Evolutionary conservation across 306 rosid species (phyloP), one percentile per base, ranked within the genome.

Genomic region (Chamaecrista fasciculata): DNA sequence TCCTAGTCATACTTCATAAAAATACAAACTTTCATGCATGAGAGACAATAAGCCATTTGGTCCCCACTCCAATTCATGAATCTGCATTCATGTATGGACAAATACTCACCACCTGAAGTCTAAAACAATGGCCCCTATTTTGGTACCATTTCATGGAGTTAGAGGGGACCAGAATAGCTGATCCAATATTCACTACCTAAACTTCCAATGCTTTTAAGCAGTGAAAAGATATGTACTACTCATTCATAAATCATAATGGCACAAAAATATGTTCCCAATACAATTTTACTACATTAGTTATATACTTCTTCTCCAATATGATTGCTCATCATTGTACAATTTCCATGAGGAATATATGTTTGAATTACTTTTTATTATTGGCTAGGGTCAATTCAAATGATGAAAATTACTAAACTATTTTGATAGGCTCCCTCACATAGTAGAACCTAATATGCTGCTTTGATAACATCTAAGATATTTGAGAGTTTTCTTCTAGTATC

Each of bases 81-180:
- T 16, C 60, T 70, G 56, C 2, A 63, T 33, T 25, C 74, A 61
- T 71, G 63, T 66, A 59, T 59, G 6, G 56, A 73, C 75, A 71
- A 72, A 43, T 58, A 43, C 37, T 25, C 75, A 66, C 44, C 9
- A 11, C 62, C 66, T 39, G 29, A 5, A 58, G 69, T 40, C 37
- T 33, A 33, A 61, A 67, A 67, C 36, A 23, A 52, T 73, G 62
- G 20, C 25, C 12, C 19, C 21, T 36, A 23, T 25, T 24, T 40
- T 10, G 69, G 74, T 58, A 56, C 63, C 75, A 51, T 60, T 76
- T 67, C 44, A 50, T 51, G 72, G 49, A 59, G 56, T 44, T 48
- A 36, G 18, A 23, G 67, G 78, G 84, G 77, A 70, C 80, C 70
- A 75, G 55, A n/a, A n/a, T n/a, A n/a, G n/a, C 71, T 80, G 80